phyloP scores from a whole-genome alignment of 2,329 filamentous ascomycete species.

The Phaeoacremonium minimum region DNA sequence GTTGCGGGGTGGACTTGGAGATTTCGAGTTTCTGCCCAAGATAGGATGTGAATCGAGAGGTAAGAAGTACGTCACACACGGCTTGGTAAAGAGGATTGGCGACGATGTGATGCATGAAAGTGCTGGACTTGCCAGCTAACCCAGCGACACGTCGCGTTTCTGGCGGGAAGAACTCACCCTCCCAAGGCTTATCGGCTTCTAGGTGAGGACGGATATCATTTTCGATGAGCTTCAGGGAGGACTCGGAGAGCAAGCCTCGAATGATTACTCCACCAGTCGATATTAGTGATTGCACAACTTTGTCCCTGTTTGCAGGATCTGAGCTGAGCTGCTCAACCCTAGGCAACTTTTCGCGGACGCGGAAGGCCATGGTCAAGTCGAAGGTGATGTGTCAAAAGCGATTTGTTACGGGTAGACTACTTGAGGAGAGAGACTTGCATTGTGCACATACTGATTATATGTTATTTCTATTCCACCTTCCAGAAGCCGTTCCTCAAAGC shows the following conservation, averaged over 20 bases:
- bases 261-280: constrained; percentile 4
- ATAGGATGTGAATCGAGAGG: neutral
- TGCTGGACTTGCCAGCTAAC: constrained; percentile 14
- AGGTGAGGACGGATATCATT: constrained; percentile 17
- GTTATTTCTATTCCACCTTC: neutral
- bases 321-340: neutral
- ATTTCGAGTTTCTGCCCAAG: neutral
- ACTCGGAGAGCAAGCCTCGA: constrained; percentile 11
- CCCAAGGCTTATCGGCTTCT: constrained; percentile 15
- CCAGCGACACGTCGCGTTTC: constrained; percentile 18
- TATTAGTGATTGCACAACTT: neutral
- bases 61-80: constrained; percentile 7
- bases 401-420: neutral
- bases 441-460: neutral
- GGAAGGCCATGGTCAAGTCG: neutral
- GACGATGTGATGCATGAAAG: constrained; percentile 13
- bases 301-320: neutral
- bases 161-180: constrained; percentile 17
- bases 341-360: neutral
- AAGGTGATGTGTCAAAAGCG: neutral
- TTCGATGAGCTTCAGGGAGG: constrained; percentile 12
- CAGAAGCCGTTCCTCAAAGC: neutral
- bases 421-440: neutral
- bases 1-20: constrained; percentile 12
- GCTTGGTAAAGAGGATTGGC: constrained; percentile 14